phyloP scores from a whole-genome alignment of 2,329 filamentous ascomycete species.

The Talaromyces albobiverticillius region DNA sequence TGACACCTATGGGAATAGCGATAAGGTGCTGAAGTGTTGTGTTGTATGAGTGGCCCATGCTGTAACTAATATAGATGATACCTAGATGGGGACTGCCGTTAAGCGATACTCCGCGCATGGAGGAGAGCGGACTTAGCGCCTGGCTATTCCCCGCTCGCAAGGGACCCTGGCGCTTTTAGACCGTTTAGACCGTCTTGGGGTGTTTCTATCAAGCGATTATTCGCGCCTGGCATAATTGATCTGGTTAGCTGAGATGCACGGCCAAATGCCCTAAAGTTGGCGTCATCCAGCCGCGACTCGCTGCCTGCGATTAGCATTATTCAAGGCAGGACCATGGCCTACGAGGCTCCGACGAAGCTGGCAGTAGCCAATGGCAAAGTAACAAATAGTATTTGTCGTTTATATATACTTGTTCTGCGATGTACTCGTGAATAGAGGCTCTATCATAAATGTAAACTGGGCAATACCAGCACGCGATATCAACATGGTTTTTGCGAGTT shows the following conservation, averaged over 20 bases:
- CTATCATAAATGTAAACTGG: neutral
- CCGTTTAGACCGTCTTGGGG: neutral
- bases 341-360: no score
- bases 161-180: neutral
- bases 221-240: constrained; percentile 7
- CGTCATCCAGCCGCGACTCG: constrained; percentile 1
- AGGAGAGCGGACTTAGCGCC: constrained; percentile 7
- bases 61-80: neutral
- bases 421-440: neutral
- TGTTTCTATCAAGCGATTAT: constrained; percentile 1
- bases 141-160: neutral
- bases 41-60: neutral
- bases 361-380: no score
- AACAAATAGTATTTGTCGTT: constrained; percentile 8
- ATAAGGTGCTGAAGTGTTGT: neutral
- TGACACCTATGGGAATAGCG: neutral
- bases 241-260: neutral
- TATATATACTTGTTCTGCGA: neutral
- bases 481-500: no score
- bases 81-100: neutral
- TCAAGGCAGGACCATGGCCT: constrained; percentile 2
- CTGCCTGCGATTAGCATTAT: neutral
- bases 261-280: neutral
- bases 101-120: constrained; percentile 10
- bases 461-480: neutral